Evolutionary conservation across 208 protist genomes (phyloP).

Genomic region (Angomonas deanei): DNA sequence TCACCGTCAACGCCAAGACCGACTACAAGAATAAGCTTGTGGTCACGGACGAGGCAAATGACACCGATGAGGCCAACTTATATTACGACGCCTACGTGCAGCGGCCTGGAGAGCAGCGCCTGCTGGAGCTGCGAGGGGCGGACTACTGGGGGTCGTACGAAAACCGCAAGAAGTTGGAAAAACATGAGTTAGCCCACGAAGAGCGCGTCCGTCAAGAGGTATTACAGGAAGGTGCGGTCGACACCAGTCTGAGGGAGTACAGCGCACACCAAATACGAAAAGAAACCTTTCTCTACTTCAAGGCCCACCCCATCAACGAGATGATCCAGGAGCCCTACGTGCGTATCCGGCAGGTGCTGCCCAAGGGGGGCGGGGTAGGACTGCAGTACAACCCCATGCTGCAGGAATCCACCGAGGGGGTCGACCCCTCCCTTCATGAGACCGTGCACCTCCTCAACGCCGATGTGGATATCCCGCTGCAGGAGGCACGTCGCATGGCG

Average conservation of each 20-base stretch:
- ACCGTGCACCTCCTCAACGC: slow-evolving; percentile 29
- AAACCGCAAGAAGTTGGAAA: slow-evolving; percentile 40
- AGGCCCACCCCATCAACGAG: slow-evolving; percentile 83
- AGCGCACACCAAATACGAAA: slow-evolving; percentile 56
- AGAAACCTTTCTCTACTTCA: slow-evolving; percentile 80
- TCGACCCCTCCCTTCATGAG: neutral
- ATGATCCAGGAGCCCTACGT: slow-evolving; percentile 86
- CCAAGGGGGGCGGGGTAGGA: slow-evolving; percentile 19
- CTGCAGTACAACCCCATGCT: slow-evolving; percentile 22
- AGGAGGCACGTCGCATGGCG: slow-evolving; percentile 72
- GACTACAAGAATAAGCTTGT: slow-evolving; percentile 34
- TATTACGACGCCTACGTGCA: slow-evolving; percentile 71
- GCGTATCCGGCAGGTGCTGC: slow-evolving; percentile 56
- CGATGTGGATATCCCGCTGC: slow-evolving; percentile 64
- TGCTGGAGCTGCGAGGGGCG: slow-evolving; percentile 47
- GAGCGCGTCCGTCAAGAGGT: slow-evolving; percentile 44
- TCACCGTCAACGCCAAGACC: slow-evolving; percentile 32
- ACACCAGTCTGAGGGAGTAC: slow-evolving; percentile 71
- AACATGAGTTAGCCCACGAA: slow-evolving; percentile 23
- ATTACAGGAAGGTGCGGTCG: slow-evolving; percentile 62
- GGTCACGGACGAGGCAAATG: neutral
- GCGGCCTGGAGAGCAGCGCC: slow-evolving; percentile 35
- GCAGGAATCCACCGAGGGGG: neutral
- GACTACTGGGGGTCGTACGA: slow-evolving; percentile 64
- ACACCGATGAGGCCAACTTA: slow-evolving; percentile 10